phyloP scores from a whole-genome alignment of 2,329 filamentous ascomycete genomes.

The Exophiala spinifera region DNA sequence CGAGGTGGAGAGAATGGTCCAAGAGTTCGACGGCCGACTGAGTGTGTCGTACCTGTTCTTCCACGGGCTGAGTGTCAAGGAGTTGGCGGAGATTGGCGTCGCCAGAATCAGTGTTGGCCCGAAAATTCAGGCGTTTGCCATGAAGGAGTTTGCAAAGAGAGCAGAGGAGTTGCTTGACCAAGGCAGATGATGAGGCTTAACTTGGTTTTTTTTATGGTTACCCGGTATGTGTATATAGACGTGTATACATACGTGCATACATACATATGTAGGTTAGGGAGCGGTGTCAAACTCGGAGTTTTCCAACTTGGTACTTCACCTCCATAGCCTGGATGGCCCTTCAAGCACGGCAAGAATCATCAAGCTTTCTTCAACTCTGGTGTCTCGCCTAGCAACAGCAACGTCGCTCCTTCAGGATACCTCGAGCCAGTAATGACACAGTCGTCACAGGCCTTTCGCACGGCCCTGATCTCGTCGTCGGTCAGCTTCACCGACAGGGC shows the following conservation, averaged over 20 bases:
- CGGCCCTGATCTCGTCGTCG: constrained; percentile 33
- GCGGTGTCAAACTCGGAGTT: no score
- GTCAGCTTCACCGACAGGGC: constrained; percentile 29
- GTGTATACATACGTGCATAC: no score
- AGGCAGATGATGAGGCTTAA: no score
- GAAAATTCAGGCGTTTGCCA: constrained; percentile 23
- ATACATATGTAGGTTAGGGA: no score
- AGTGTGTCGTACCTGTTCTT: constrained; percentile 46
- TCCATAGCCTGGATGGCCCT: no score
- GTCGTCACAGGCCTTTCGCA: constrained; percentile 28
- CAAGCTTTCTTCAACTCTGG: constrained; percentile 2
- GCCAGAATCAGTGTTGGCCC: constrained; percentile 57
- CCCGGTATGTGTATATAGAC: no score
- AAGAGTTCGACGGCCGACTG: constrained; percentile 49
- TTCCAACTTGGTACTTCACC: no score
- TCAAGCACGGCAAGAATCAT: not conserved
- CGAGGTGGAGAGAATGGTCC: constrained; percentile 49
- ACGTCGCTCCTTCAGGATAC: constrained; percentile 13
- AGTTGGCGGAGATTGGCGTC: constrained; percentile 51
- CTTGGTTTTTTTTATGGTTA: not conserved
- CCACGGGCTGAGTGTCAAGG: constrained; percentile 43
- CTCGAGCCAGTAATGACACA: constrained; percentile 15
- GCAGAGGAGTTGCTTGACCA: constrained; percentile 8
- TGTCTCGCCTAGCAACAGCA: constrained; percentile 2
- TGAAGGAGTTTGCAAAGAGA: constrained; percentile 2